phyloP scores from a whole-genome alignment of 1,284 basidiomycete genomes.

The Pascua guehoae region DNA sequence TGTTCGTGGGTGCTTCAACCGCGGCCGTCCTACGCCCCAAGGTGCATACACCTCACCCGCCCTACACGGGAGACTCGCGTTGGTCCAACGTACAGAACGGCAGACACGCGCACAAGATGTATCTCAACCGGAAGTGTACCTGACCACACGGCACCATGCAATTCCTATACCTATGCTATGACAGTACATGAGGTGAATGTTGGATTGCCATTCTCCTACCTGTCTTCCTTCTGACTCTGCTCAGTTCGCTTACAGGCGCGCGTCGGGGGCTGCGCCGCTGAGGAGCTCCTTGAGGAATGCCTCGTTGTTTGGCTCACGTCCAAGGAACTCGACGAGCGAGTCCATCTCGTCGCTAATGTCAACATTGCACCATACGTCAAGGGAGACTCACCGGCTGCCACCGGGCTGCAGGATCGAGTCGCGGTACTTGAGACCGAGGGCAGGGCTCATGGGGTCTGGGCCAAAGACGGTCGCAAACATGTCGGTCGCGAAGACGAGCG shows the following conservation, averaged over 20 bases:
- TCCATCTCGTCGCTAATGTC: slow-evolving; percentile 15
- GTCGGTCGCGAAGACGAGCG: slow-evolving; percentile 20
- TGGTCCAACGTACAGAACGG: too few species aligned
- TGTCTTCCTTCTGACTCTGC: not conserved
- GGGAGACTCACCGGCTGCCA: slow-evolving; percentile 5
- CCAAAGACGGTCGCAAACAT: slow-evolving; percentile 20
- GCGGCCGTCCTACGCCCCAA: too few species aligned
- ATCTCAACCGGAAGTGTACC: too few species aligned
- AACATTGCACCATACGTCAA: not conserved
- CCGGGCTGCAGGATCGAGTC: slow-evolving; percentile 15
- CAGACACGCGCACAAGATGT: too few species aligned
- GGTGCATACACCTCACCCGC: too few species aligned
- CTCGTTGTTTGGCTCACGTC: slow-evolving; percentile 21
- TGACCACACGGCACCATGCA: too few species aligned
- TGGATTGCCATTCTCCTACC: too few species aligned
- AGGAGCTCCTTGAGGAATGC: slow-evolving; percentile 22
- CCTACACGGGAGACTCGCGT: too few species aligned
- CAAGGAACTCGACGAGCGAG: slow-evolving; percentile 14
- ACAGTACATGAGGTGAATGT: too few species aligned
- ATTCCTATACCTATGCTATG: too few species aligned
- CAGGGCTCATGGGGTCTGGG: slow-evolving; percentile 14
- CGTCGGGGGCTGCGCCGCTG: slow-evolving; percentile 9
- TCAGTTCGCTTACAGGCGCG: slow-evolving; percentile 2
- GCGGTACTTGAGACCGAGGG: slow-evolving; percentile 18
- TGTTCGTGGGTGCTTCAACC: too few species aligned